Evolutionary conservation across 2,329 filamentous ascomycete genomes (phyloP).

Genomic region (Elsinoe ampelina): DNA sequence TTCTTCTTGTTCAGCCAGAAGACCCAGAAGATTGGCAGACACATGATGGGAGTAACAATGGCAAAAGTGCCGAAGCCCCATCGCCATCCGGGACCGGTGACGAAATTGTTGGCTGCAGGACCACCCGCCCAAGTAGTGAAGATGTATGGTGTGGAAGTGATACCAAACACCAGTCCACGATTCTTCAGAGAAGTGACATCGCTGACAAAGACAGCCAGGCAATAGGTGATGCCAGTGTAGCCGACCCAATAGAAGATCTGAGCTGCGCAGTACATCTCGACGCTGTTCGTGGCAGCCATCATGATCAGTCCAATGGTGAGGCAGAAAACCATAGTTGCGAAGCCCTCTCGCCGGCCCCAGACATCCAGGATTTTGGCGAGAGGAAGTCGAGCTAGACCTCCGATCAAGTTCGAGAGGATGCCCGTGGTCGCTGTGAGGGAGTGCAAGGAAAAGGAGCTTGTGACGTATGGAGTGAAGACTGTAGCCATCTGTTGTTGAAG

Average conservation of each 20-base stretch:
- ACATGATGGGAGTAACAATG: conserved; percentile 24
- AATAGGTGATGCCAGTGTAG: conserved; percentile 16
- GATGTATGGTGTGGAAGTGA: conserved; percentile 27
- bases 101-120: conserved; percentile 15
- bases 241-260: conserved; percentile 21
- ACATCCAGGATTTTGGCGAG: conserved; percentile 19
- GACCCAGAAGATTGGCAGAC: conserved; percentile 21
- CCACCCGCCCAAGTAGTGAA: conserved; percentile 24
- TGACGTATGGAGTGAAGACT: conserved; percentile 34
- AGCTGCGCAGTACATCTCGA: conserved; percentile 19
- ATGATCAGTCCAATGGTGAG: conserved; percentile 19
- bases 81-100: conserved; percentile 20
- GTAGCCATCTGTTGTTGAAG: conserved; percentile 38
- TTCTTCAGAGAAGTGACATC: conserved; percentile 22
- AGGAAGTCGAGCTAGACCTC: conserved; percentile 17
- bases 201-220: conserved; percentile 19
- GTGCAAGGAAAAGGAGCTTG: conserved; percentile 28
- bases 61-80: conserved; percentile 27
- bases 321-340: conserved; percentile 16
- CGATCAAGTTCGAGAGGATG: conserved; percentile 18
- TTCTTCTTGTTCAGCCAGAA: conserved; percentile 23
- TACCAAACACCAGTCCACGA: conserved; percentile 25
- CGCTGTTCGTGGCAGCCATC: conserved; percentile 17
- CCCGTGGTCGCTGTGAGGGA: conserved; percentile 28
- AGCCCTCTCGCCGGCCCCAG: conserved; percentile 18